phyloP scores from a whole-genome alignment of 306 rosid genomes.

The Vicia villosa region DNA sequence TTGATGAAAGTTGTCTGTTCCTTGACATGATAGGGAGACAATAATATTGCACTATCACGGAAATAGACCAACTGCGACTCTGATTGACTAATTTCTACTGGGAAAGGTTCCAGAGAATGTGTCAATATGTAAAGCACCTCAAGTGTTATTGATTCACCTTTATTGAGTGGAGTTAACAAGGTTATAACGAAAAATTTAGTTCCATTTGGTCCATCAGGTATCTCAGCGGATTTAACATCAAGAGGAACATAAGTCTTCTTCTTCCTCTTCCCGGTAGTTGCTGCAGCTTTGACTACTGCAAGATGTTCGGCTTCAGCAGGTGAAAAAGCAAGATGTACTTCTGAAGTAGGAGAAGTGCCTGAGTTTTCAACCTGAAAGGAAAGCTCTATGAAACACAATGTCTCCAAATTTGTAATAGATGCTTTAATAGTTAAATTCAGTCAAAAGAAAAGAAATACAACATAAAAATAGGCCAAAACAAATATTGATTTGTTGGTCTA shows the following conservation, averaged over 20 bases:
- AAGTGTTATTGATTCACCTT: slow-evolving; percentile 67
- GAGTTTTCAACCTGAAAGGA: slow-evolving; percentile 73
- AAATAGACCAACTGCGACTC: slow-evolving; percentile 90
- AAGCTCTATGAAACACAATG: slow-evolving; percentile 36
- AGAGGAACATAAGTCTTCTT: slow-evolving; percentile 79
- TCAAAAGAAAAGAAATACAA: slow-evolving; percentile 16
- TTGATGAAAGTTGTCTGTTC: slow-evolving; percentile 79
- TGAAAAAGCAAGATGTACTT: slow-evolving; percentile 79
- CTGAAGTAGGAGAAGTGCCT: slow-evolving; percentile 73
- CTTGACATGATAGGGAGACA: slow-evolving; percentile 88
- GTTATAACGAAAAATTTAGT: slow-evolving; percentile 65
- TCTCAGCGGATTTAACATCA: slow-evolving; percentile 68
- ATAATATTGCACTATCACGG: slow-evolving; percentile 79
- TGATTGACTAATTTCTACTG: slow-evolving; percentile 85
- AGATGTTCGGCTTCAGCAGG: slow-evolving; percentile 74
- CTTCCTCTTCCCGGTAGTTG: slow-evolving; percentile 70
- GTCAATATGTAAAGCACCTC: slow-evolving; percentile 87
- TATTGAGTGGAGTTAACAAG: slow-evolving; percentile 59
- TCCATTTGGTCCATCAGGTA: slow-evolving; percentile 83
- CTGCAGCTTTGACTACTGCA: slow-evolving; percentile 72
- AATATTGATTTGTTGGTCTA: slow-evolving; percentile 13
- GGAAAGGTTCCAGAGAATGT: slow-evolving; percentile 86
- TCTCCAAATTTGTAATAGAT: slow-evolving; percentile 15
- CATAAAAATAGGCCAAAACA: neutral
- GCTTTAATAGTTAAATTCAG: slow-evolving; percentile 6